These are phyloP conservation scores for Cardiospermum halicacabum DNA, from an alignment of 345 rosid species.

Conservation along the genomic window DNA sequence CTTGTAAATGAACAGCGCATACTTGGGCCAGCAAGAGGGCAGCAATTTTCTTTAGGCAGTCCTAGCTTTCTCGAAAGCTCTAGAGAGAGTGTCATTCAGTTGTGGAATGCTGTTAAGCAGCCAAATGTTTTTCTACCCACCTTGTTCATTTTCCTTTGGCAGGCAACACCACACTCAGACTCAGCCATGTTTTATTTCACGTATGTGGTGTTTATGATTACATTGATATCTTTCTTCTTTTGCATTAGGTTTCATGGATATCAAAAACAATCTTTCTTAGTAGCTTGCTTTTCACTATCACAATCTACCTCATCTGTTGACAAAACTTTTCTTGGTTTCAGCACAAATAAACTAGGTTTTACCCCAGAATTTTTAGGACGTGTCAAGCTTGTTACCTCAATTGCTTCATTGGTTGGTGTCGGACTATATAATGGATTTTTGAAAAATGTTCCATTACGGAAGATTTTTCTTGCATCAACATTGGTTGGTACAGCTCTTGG, in stretches of 20 bases:
- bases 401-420: slow-evolving; percentile 88
- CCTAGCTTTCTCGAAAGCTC: slow-evolving; percentile 64
- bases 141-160: slow-evolving; percentile 90
- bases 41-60: slow-evolving; percentile 28
- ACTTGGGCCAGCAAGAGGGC: slow-evolving; percentile 37
- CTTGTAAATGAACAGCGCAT: slow-evolving; percentile 81
- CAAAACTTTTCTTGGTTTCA: slow-evolving; percentile 25
- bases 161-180: slow-evolving; percentile 98
- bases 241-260: slow-evolving; percentile 4
- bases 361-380: slow-evolving; percentile 96
- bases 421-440: slow-evolving; percentile 91
- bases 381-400: slow-evolving; percentile 79
- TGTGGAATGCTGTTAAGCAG: slow-evolving; percentile 74
- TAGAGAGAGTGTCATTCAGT: slow-evolving; percentile 53
- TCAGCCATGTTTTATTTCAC: slow-evolving; percentile 98
- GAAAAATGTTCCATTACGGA: slow-evolving; percentile 70
- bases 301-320: background rate
- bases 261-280: background rate
- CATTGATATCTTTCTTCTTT: background rate
- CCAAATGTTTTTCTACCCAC: slow-evolving; percentile 84
- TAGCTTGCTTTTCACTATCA: slow-evolving; percentile 13
- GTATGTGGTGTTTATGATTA: slow-evolving; percentile 35
- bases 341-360: slow-evolving; percentile 93
- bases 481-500: slow-evolving; percentile 75
- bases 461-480: slow-evolving; percentile 76